phyloP scores from a whole-genome alignment of 306 rosid species.

The Cucumis hystrix region DNA sequence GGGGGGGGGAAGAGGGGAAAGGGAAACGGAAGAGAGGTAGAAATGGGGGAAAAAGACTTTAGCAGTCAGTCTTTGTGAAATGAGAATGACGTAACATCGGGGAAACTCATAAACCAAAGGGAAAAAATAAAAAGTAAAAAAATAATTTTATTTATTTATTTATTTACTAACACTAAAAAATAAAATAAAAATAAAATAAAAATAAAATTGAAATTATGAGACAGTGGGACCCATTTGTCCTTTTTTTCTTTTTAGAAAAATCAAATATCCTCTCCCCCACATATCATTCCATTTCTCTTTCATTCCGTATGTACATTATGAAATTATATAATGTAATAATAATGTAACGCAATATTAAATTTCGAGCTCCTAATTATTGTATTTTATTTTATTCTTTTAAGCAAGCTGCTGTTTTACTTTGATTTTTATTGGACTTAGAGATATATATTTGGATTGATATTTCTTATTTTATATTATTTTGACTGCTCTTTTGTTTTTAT shows the following conservation, averaged over 20 bases:
- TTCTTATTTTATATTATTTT: not conserved
- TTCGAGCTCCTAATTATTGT: not conserved
- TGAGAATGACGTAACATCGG: constrained; percentile 12
- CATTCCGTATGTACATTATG: not conserved
- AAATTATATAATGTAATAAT: not conserved
- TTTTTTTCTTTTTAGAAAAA: not conserved
- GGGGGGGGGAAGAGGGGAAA: not conserved
- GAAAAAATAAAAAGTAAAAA: not conserved
- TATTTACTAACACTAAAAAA: no score
- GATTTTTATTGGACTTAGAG: not conserved
- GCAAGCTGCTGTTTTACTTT: not conserved
- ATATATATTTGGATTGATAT: not conserved
- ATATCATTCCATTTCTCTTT: not conserved
- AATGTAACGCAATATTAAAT: not conserved
- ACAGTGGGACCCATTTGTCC: not conserved
- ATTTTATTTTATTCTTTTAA: not conserved
- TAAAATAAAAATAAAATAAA: no score
- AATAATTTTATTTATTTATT: not conserved
- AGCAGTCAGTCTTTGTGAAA: constrained; percentile 5
- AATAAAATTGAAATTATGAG: not conserved
- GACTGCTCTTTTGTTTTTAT: not conserved
- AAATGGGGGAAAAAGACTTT: not conserved
- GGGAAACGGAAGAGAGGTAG: not conserved
- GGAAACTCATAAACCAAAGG: not conserved
- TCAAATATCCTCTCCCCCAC: not conserved